Conservation (phyloP, 805 yeast genomes). For the Komagataella pastoris region DNA sequence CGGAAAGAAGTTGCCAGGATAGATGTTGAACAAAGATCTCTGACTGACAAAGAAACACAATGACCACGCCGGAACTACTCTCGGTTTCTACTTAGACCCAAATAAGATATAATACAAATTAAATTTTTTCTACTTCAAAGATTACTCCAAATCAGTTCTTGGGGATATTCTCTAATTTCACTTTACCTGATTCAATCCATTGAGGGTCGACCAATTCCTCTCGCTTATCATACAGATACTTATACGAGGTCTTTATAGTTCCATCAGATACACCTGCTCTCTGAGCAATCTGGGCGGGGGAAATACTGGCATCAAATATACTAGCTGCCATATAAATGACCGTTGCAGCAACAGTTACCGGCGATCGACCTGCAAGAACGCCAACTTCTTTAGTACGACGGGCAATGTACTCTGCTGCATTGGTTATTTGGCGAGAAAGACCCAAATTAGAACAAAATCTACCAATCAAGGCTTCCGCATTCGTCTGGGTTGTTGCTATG, state of each 20-base stretch:
- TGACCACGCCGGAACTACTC: neutral
- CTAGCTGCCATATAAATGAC: constrained; percentile 88
- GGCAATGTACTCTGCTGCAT: constrained; percentile 89
- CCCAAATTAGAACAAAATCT: constrained; percentile 95
- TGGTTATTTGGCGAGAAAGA: constrained; percentile 67
- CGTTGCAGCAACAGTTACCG: constrained; percentile 95
- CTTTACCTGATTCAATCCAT: constrained; percentile 62
- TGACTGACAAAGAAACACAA: neutral
- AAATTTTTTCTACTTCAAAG: neutral
- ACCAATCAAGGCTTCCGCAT: constrained; percentile 89
- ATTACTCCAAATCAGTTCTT: neutral
- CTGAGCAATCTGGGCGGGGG: constrained; percentile 76
- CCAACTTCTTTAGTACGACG: constrained; percentile 83
- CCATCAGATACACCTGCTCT: constrained; percentile 96
- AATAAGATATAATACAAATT: neutral
- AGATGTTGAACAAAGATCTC: neutral
- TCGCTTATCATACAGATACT: constrained; percentile 63
- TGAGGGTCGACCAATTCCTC: constrained; percentile 60
- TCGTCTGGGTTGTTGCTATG: constrained; percentile 67
- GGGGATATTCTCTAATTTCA: constrained; percentile 28
- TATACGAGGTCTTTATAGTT: constrained; percentile 86
- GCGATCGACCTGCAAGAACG: constrained; percentile 91
- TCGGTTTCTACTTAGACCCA: neutral
- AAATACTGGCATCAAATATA: constrained; percentile 67
- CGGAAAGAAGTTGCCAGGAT: neutral